Evolutionary conservation across 805 yeast genomes (phyloP), one percentile per base, ranked within the genome.

Genomic region (Myxozyma mucilagina): DNA sequence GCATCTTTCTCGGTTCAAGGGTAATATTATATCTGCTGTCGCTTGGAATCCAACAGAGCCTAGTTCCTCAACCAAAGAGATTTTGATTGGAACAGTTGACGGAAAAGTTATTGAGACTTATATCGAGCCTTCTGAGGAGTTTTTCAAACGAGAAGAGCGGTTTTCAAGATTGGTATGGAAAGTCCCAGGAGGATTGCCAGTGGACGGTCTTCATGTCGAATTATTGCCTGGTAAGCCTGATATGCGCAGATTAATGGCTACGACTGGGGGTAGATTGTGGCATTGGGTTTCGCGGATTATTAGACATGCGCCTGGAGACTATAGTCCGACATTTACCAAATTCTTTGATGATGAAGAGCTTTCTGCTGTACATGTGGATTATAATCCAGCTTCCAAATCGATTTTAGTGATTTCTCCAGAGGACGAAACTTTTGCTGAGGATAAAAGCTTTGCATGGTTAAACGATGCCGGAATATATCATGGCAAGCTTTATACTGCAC

Each of bases 51-150:
- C 73, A 29, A 74, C 77, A 1, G 71, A 72, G 7, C 73, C 75
- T 0, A 70, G 72, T 6, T 59, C 68, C 9, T 69, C 74, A 14
- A 78, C 84, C 0, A 85, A 85, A 1, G 75, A 79, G 1, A 71
- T 84, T 10, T 69, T 85, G 11, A 53, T 84, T 1, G 84, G 85
- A 6, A 81, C 85, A 0, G 67, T 71, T 4, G 74, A 76, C 1
- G 88, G 87, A 0, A 64, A 71, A 3, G 64, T 86, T 5, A 77
- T 78, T 54, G 88, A 85, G 66, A 72, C 78, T 4, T 68, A 69
- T 44, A 71, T 80, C 14, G 85, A 83, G 47, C 72, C 78, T 2
- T 71, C 78, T 2, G 79, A 76, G 53, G 83, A 81, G 60, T 78
- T 73, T 59, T 73, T 73, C 68, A 78, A 77, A 65, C 73, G 78